These are phyloP conservation scores for Eleusine indica DNA, from an alignment of 176 grass and related monocot species.

Conservation along the genomic window DNA sequence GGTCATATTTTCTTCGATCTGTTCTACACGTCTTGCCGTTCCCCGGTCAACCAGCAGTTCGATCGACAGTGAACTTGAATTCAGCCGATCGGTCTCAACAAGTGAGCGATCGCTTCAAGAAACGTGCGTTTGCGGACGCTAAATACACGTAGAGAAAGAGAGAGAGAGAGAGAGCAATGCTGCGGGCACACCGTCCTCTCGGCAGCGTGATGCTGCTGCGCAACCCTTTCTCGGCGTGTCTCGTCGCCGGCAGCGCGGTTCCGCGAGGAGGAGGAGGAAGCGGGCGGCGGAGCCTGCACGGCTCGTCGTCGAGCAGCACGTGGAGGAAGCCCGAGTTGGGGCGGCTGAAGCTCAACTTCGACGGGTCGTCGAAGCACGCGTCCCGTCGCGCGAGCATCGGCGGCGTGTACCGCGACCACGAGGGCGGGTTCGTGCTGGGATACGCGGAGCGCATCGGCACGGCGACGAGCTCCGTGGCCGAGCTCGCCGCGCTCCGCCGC, in stretches of 20 bases:
- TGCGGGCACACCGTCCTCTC: conserved; percentile 27
- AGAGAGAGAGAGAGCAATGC: not conserved
- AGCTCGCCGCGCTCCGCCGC: conserved; percentile 55
- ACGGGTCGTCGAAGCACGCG: conserved; percentile 61
- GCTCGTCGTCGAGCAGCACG: not conserved
- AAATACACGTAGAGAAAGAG: not conserved
- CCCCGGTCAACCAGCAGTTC: not conserved
- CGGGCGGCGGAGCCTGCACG: not conserved
- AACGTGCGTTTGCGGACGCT: not conserved
- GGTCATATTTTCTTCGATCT: not conserved
- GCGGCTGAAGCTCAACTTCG: conserved; percentile 82
- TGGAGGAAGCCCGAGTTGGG: conserved; percentile 71
- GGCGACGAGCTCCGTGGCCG: conserved; percentile 62
- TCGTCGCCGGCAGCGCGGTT: not conserved
- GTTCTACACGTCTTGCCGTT: conserved; percentile 5
- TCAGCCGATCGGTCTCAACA: not conserved
- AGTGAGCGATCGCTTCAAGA: conserved; percentile 18
- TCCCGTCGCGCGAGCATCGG: conserved; percentile 73
- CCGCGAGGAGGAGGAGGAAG: not conserved
- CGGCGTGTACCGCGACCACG: conserved; percentile 72
- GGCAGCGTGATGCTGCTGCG: not conserved
- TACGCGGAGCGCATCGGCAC: conserved; percentile 71
- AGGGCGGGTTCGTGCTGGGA: conserved; percentile 70
- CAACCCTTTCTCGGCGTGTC: not conserved
- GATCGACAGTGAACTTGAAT: not conserved